phyloP scores from a whole-genome alignment of 345 rosid species.

The Kernera saxatilis region DNA sequence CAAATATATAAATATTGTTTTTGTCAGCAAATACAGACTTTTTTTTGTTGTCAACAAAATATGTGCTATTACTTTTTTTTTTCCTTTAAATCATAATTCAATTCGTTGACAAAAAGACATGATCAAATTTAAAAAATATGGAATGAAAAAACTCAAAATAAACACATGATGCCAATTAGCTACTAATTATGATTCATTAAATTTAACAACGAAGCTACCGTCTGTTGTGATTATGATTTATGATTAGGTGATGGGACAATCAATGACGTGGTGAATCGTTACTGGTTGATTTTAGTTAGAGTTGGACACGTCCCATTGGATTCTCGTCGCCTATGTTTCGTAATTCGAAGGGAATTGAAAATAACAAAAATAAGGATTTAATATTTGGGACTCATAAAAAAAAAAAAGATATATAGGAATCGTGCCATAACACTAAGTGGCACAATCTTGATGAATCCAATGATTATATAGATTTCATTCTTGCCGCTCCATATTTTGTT shows the following conservation, averaged over 20 bases:
- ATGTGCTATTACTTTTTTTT: not conserved
- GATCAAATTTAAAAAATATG: not conserved
- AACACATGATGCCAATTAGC: slow-evolving; percentile 1
- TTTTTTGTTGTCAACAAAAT: not conserved
- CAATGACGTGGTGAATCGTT: not conserved
- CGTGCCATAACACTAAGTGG: slow-evolving; percentile 20
- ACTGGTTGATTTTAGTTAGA: slow-evolving; percentile 12
- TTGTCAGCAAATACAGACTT: not conserved
- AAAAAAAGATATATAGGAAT: not conserved
- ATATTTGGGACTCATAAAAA: too few species aligned
- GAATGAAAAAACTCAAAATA: not conserved
- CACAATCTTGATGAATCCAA: slow-evolving; percentile 19
- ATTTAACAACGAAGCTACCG: slow-evolving; percentile 11
- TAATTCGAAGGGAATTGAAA: not conserved
- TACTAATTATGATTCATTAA: not conserved
- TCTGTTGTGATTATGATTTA: slow-evolving; percentile 27
- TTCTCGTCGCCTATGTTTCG: slow-evolving; percentile 8
- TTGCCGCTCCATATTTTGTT: not conserved
- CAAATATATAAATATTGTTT: not conserved
- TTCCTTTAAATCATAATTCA: not conserved
- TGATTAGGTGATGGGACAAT: slow-evolving; percentile 23
- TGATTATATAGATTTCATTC: not conserved
- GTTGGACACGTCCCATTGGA: slow-evolving; percentile 26
- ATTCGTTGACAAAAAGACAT: too few species aligned
- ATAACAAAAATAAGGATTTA: not conserved